A percentile compares a stretch with the other conserved stretches of the same genome.
phyloP scores from a whole-genome alignment of 805 yeast genomes.

The Metschnikowia borealis region DNA sequence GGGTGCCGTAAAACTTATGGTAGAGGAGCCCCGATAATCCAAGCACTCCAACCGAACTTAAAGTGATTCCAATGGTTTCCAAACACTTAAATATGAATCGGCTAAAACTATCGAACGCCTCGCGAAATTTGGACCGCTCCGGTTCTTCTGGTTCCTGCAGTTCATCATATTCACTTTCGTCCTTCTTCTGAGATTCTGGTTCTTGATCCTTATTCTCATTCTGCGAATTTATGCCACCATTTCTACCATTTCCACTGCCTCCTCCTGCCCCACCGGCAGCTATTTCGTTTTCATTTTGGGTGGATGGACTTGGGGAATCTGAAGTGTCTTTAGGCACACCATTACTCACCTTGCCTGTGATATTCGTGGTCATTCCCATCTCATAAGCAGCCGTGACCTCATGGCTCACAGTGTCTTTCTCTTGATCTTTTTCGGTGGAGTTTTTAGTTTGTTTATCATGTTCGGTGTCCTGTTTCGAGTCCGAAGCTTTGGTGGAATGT shows the following conservation, averaged over 20 bases:
- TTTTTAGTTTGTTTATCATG: neutral
- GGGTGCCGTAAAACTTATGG: conserved; percentile 56
- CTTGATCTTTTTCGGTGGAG: neutral
- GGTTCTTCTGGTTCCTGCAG: conserved; percentile 9
- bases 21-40: conserved; percentile 71
- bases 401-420: neutral
- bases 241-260: conserved; percentile 3
- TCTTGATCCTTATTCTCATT: conserved; percentile 1
- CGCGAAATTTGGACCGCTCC: conserved; percentile 18
- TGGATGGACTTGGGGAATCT: neutral
- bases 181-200: conserved; percentile 6
- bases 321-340: neutral
- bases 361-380: neutral
- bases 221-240: conserved; percentile 1
- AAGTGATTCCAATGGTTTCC: conserved; percentile 70
- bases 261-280: neutral
- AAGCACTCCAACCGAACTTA: conserved; percentile 62
- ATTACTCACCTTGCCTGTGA: neutral
- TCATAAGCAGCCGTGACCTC: neutral
- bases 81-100: conserved; percentile 40
- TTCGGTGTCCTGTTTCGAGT: neutral
- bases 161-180: conserved; percentile 9
- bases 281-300: neutral
- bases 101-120: conserved; percentile 19
- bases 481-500: neutral